A percentile compares a stretch with the other conserved stretches of the same genome.
Conservation (phyloP, 257 asterid genomes). For the Ophiorrhiza pumila region DNA sequence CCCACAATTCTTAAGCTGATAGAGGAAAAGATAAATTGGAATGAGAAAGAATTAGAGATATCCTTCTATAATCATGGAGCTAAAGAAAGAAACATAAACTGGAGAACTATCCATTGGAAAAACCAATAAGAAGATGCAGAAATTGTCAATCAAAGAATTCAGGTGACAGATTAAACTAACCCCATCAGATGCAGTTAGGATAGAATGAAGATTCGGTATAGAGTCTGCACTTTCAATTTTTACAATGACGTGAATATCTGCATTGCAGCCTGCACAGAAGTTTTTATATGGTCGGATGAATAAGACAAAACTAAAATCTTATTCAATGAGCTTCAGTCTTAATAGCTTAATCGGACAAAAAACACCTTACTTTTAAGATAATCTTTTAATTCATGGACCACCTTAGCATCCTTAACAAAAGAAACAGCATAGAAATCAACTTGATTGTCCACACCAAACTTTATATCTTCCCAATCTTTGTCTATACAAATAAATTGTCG, state of each 20-base stretch:
- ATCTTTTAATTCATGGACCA: constrained; percentile 82
- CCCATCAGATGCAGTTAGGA: constrained; percentile 94
- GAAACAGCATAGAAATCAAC: constrained; percentile 98
- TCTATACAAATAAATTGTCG: constrained; percentile 38
- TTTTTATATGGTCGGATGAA: constrained; percentile 16
- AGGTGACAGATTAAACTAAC: constrained; percentile 39
- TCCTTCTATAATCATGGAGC: background rate
- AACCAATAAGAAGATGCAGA: constrained; percentile 4
- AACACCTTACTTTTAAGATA: constrained; percentile 63
- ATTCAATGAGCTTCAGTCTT: constrained; percentile 8
- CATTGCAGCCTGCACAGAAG: constrained; percentile 60
- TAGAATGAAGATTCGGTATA: constrained; percentile 86
- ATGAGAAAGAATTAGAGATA: background rate
- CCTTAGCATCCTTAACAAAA: constrained; percentile 93
- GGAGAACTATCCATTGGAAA: background rate
- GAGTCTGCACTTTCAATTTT: constrained; percentile 99
- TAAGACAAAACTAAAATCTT: constrained; percentile 8
- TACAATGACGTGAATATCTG: constrained; percentile 80
- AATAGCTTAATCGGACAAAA: constrained; percentile 8
- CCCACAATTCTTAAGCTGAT: background rate
- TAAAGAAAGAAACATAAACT: background rate
- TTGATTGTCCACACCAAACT: constrained; percentile 94
- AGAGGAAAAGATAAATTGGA: background rate
- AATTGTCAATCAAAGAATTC: background rate
- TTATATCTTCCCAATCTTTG: constrained; percentile 97